Percentiles rank a stretch among this genome's conserved stretches.
Conservation (phyloP, 805 yeast species). For the Kluyveromyces aestuarii region DNA sequence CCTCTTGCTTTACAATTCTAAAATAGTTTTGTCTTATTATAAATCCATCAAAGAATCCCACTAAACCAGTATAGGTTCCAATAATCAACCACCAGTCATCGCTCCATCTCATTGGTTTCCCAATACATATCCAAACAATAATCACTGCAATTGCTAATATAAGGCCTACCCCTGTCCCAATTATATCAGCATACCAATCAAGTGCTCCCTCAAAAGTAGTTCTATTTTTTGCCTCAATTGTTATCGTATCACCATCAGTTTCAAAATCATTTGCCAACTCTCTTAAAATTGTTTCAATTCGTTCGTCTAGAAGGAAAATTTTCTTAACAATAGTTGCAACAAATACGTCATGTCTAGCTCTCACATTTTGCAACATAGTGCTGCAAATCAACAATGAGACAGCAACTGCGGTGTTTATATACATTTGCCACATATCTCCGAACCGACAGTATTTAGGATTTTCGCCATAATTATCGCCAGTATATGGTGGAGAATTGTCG, state of each 20-base stretch:
- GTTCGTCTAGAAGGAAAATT: conserved; percentile 21
- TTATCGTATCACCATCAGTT: conserved; percentile 20
- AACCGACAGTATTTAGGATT: conserved; percentile 20
- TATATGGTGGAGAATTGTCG: conserved; percentile 20
- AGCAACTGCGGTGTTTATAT: conserved; percentile 35
- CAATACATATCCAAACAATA: conserved; percentile 31
- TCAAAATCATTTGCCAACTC: conserved; percentile 11
- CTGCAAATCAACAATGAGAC: conserved; percentile 29
- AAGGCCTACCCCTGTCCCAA: conserved; percentile 36
- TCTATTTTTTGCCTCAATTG: conserved; percentile 12
- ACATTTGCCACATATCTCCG: conserved; percentile 33
- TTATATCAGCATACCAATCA: conserved; percentile 33
- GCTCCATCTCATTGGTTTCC: conserved; percentile 29
- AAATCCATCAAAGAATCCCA: conserved; percentile 37
- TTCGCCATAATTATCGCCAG: conserved; percentile 17
- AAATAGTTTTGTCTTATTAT: conserved; percentile 32
- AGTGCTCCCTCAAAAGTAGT: conserved; percentile 18
- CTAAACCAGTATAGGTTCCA: conserved; percentile 38
- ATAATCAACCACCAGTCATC: conserved; percentile 39
- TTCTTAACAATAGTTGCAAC: conserved; percentile 15
- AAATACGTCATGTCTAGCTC: conserved; percentile 30
- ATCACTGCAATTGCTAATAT: conserved; percentile 28
- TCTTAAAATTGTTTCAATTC: conserved; percentile 24
- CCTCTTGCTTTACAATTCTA: conserved; percentile 20
- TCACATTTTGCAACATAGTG: conserved; percentile 32